Conservation (phyloP, 2,329 filamentous ascomycete genomes). For the Aaosphaeria pasadenensis region DNA sequence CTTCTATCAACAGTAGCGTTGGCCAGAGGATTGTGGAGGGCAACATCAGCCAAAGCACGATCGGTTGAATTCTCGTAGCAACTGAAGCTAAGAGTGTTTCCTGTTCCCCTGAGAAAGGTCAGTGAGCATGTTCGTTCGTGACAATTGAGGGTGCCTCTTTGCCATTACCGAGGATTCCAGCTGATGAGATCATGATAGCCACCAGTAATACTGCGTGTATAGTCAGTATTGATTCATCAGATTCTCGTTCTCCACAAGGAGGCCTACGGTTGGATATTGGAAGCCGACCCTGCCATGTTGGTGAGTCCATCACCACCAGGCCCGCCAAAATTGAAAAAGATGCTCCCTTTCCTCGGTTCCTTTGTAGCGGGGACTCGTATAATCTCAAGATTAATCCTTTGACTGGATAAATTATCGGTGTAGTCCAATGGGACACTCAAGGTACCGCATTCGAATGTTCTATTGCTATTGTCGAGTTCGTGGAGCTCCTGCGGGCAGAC, state of each 20-base stretch:
- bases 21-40: not conserved
- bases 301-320: not conserved
- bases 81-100: not conserved
- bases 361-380: not conserved
- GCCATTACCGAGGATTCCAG: conserved; percentile 1
- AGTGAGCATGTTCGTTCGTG: not conserved
- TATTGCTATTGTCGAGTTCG: too few relatives aligned
- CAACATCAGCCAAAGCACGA: not conserved
- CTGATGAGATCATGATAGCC: conserved; percentile 11
- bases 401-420: conserved; percentile 3
- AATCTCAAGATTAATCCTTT: conserved; percentile 1
- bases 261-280: too few relatives aligned
- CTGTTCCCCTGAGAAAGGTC: not conserved
- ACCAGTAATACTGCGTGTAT: conserved; percentile 8
- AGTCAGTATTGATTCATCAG: not conserved
- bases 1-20: not conserved
- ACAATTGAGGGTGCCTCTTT: too few relatives aligned
- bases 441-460: conserved; percentile 46
- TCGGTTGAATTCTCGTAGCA: not conserved
- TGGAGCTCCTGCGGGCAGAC: too few relatives aligned
- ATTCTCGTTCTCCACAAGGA: too few relatives aligned
- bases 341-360: not conserved
- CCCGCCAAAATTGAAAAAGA: not conserved
- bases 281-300: too few relatives aligned
- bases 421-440: conserved; percentile 47